These are phyloP conservation scores for Daldinia childiae DNA, from an alignment of 495 filamentous ascomycete genomes.

Conservation along the genomic window DNA sequence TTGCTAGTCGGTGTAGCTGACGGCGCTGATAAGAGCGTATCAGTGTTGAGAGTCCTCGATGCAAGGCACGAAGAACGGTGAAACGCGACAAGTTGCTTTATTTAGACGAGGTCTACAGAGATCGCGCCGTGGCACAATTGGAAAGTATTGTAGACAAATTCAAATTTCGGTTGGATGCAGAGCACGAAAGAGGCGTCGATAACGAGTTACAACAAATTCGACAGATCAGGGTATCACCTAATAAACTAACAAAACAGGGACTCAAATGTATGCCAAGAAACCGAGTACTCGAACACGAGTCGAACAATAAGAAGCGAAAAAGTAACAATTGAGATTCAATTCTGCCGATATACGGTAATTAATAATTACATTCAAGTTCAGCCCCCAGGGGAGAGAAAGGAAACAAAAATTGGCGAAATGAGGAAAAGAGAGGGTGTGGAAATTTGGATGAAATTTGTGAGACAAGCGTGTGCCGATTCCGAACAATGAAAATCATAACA, in stretches of 20 bases:
- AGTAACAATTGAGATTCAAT: constrained; percentile 15
- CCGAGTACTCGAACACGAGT: neutral
- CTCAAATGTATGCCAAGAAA: constrained; percentile 39
- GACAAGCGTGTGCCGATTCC: constrained; percentile 42
- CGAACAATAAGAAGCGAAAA: neutral
- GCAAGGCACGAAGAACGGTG: constrained; percentile 12
- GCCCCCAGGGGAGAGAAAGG: neutral
- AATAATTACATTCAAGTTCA: constrained; percentile 32
- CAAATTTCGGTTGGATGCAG: constrained; percentile 38
- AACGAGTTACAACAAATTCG: constrained; percentile 8
- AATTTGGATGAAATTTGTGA: constrained; percentile 31
- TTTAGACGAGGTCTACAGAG: constrained; percentile 10
- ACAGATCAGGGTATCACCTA: constrained; percentile 31
- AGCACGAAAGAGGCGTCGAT: constrained; percentile 25
- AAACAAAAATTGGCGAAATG: constrained; percentile 11
- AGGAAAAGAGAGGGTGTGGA: constrained; percentile 17
- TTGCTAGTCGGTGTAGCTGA: constrained; percentile 20
- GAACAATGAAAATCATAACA: constrained; percentile 31
- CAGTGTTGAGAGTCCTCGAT: constrained; percentile 15
- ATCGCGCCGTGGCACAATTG: neutral
- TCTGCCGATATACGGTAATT: constrained; percentile 23
- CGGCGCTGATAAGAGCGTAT: constrained; percentile 20
- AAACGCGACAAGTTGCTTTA: constrained; percentile 27
- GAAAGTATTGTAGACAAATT: constrained; percentile 7
- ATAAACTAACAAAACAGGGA: constrained; percentile 26